Evolutionary conservation across 495 filamentous ascomycete species (phyloP).

Genomic region (Aspergillus biplanus): DNA sequence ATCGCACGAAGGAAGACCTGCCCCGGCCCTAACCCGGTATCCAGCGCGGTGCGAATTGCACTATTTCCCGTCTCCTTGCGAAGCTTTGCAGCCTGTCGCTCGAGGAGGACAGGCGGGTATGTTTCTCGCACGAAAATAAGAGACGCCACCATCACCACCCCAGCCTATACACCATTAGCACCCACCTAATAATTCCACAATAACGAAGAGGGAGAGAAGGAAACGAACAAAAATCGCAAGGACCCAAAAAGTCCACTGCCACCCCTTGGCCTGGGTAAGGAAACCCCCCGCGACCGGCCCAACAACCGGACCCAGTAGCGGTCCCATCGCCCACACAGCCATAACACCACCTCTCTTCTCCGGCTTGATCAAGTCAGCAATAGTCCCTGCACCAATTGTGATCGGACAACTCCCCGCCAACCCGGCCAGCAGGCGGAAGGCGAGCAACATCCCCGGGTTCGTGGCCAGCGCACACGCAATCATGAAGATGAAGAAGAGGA

Average conservation of each 20-base stretch:
- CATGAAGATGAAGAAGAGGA: neutral
- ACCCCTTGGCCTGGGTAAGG: neutral
- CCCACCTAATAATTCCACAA: too few relatives aligned
- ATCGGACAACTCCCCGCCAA: neutral
- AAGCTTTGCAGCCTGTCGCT: neutral
- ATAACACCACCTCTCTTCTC: constrained; percentile 7
- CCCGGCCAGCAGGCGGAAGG: constrained; percentile 8
- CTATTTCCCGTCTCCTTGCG: constrained; percentile 5
- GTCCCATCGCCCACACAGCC: neutral
- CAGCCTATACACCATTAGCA: neutral
- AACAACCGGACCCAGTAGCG: constrained; percentile 3
- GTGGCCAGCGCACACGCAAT: neutral
- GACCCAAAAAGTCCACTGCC: constrained; percentile 17
- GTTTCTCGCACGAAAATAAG: constrained; percentile 8
- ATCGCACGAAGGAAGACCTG: constrained; percentile 44
- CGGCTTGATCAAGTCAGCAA: constrained; percentile 2
- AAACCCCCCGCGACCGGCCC: constrained; percentile 13
- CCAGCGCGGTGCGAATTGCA: constrained; percentile 29
- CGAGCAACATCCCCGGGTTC: neutral
- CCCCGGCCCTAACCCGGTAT: constrained; percentile 38
- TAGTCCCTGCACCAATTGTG: constrained; percentile 5
- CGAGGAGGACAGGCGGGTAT: constrained; percentile 5
- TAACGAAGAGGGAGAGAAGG: neutral
- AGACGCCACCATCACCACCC: neutral
- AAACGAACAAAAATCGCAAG: neutral